Evolutionary conservation across 2,329 filamentous ascomycete genomes (phyloP), one percentile per base, ranked within the genome.

Genomic region (Pestalotiopsis sp.): DNA sequence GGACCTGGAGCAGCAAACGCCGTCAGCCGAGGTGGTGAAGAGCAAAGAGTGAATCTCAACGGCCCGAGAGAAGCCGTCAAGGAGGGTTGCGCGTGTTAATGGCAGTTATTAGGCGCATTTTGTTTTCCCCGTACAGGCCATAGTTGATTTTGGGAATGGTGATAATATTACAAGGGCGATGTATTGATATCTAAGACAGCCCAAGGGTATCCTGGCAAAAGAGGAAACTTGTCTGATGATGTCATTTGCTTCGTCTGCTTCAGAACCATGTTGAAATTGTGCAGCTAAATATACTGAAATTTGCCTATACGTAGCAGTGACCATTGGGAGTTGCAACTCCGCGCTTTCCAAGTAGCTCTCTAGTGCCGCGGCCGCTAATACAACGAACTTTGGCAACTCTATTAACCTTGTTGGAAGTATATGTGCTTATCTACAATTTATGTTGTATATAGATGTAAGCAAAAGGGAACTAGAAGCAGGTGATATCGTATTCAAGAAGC

Each of bases 81-180:
- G 84, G 94, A 97, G 76, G 91, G 92, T 58, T 98, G 95, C 80
- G 94, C 94, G 76, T 98, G 95, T 82, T 98, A 77, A 82, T 63
- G 62, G 66, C 20, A 39, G 13, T 20, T 39, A 22, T n/a, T 22
- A 22, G 22, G 22, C 56, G 22, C 56, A 26, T 35, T 58, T 35
- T 58, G 56, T 58, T 58, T 58, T 58, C 26, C 10, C 9, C 11
- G 55, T 22, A n/a, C 40, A 58, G 56, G 22, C 9, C 56, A 58
- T 22, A 58, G 22, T 58, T 26, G 56, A 58, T 58, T 26, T 58
- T 22, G 17, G 56, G 56, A 58, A 13, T 58, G n/a, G 44, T 52
- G 20, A 52, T 52, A n/a, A 9, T 52, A 14, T 13, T 17, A 52
- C 44, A 52, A n/a, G 44, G 44, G 44, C 44, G 17, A 52, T 52